Evolutionary conservation across 805 yeast species (phyloP), one percentile per base, ranked within the genome.

Genomic region (Ogataea haglerorum): DNA sequence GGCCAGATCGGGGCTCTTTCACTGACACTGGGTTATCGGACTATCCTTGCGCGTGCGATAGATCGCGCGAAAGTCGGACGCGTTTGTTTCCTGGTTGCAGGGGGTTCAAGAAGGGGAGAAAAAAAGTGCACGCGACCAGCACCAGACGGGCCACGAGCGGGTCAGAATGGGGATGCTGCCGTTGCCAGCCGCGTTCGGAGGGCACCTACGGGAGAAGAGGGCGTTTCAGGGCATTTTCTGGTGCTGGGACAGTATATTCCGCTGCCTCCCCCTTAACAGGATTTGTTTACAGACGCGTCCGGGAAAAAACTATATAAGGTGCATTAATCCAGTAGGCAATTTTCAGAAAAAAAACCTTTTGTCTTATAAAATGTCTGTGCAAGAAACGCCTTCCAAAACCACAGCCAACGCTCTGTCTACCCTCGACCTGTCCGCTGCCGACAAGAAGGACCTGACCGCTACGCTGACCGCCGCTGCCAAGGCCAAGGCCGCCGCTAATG

Each of bases 351-450:
- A 34, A 34, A 40, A 40, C 35, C 28, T 34, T 25, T 39, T 30
- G 31, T 40, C 30, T n/a, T 10, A 28, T 14, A 23, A 34, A 10
- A 73, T 73, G 77, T 69, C 82, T 31, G 60, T 67, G 36, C 74
- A 79, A 65, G 80, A 80, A 73, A 85, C 95, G 14, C 87, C 87
- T 45, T 78, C 85, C 27, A 81, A 81, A 62, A 72, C 63, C 44
- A 71, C 85, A 42, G 85, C 86, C 33, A 63, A 61, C 44, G 81
- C 78, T 21, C 64, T 80, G 31, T 67, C 75, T 21, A 67, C 65
- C 56, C 68, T 81, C 40, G 80, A 76, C 50, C 60, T 80, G 36
- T 43, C 55, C 21, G 58, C 63, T 34, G 67, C 65, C 38, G 55
- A 72, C 48, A 63, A 68, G 56, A 60, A 61, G 47, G 72, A 73